These are phyloP conservation scores for Pezizomycotina sp. DNA, from an alignment of 2,329 filamentous ascomycete genomes.

Conservation along the genomic window DNA sequence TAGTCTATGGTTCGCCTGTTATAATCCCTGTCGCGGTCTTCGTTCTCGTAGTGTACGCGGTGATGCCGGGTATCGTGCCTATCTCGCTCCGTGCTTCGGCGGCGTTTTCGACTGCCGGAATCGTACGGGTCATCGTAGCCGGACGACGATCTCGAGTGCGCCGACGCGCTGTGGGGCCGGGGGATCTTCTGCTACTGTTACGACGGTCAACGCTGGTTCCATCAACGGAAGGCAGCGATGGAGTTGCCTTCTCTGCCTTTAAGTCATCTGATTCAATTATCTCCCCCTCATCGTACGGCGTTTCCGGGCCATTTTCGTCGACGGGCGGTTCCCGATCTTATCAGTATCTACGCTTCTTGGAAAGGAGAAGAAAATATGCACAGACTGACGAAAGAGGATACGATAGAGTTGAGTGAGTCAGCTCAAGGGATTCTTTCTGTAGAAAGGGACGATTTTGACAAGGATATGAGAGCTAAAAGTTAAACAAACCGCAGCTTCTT, in stretches of 20 bases:
- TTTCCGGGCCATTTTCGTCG: too few relatives aligned
- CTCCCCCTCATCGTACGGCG: constrained; percentile 25
- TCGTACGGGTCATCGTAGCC: constrained; percentile 4
- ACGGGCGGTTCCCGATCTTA: too few relatives aligned
- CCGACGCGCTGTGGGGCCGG: constrained; percentile 7
- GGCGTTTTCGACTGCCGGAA: constrained; percentile 11
- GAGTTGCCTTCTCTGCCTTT: constrained; percentile 28
- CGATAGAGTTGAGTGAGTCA: too few relatives aligned
- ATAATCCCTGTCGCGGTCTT: constrained; percentile 12
- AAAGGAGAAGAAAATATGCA: too few relatives aligned
- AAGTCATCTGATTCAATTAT: constrained; percentile 25
- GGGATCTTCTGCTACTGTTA: constrained; percentile 23
- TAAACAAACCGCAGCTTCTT: too few relatives aligned
- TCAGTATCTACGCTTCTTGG: too few relatives aligned
- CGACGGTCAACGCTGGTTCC: constrained; percentile 27
- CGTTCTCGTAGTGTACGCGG: constrained; percentile 22
- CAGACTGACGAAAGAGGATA: too few relatives aligned
- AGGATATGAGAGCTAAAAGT: too few relatives aligned
- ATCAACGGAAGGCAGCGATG: constrained; percentile 27
- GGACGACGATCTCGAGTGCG: too few relatives aligned
- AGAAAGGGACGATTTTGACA: too few relatives aligned
- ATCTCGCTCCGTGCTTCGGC: constrained; percentile 7
- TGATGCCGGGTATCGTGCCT: constrained; percentile 21
- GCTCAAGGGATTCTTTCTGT: too few relatives aligned
- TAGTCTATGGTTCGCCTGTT: constrained; percentile 1